phyloP scores from a whole-genome alignment of 2,329 filamentous ascomycete species.

The Colletotrichum plurivorum region DNA sequence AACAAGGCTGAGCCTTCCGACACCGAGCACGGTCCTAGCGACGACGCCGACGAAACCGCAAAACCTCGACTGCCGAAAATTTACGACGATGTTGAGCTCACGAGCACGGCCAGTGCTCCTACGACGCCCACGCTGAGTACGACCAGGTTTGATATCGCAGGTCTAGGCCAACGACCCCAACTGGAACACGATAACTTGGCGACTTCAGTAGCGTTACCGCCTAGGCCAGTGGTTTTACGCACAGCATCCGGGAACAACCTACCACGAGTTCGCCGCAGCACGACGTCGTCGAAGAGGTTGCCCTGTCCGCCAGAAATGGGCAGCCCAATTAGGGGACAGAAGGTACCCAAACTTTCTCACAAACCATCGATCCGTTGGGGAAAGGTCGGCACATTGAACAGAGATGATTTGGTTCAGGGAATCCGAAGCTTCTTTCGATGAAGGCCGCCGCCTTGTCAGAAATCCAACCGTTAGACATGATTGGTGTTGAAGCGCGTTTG shows the following conservation, averaged over 20 bases:
- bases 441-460: constrained; percentile 3
- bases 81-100: constrained; percentile 44
- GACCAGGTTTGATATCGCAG: constrained; percentile 22
- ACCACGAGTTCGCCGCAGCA: constrained; percentile 40
- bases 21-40: constrained; percentile 23
- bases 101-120: constrained; percentile 39
- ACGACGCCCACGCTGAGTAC: constrained; percentile 25
- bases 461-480: background rate
- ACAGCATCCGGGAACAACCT: constrained; percentile 44
- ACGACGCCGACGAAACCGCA: constrained; percentile 33
- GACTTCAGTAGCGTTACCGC: background rate
- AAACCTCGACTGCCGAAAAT: constrained; percentile 44
- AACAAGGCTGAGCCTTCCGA: constrained; percentile 16
- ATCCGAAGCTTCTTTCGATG: constrained; percentile 62
- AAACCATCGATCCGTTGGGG: constrained; percentile 54
- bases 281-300: constrained; percentile 42
- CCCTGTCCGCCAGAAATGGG: constrained; percentile 47
- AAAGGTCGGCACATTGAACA: constrained; percentile 53
- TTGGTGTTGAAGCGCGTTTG: background rate
- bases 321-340: constrained; percentile 38
- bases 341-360: constrained; percentile 31
- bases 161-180: constrained; percentile 17
- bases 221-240: constrained; percentile 37
- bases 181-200: constrained; percentile 1
- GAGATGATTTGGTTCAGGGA: constrained; percentile 55